Conservation (phyloP, 768 basidiomycete species). For the Mycena galericulata region DNA sequence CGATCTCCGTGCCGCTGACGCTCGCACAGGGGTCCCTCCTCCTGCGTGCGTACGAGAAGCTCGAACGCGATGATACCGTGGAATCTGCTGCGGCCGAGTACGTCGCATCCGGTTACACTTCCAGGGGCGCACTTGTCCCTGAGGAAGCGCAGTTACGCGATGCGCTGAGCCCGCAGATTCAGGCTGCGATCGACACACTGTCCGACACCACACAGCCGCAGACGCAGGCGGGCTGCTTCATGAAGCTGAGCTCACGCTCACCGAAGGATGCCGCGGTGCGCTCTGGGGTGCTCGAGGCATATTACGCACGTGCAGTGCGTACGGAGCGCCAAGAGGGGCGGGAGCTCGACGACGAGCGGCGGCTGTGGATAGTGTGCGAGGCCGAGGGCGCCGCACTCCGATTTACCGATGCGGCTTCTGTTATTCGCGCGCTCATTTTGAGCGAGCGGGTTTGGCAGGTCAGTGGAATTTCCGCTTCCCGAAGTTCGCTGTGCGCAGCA, state of each 20-base stretch:
- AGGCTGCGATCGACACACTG: slow-evolving; percentile 24
- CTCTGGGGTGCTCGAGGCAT: slow-evolving; percentile 31
- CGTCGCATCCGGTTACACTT: neutral
- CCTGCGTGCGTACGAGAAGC: slow-evolving; percentile 24
- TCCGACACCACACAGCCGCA: too few relatives aligned
- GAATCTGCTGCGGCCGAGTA: slow-evolving; percentile 15
- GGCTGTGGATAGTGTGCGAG: slow-evolving; percentile 29
- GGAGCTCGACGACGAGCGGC: slow-evolving; percentile 16
- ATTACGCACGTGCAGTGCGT: slow-evolving; percentile 17
- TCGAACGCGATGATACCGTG: slow-evolving; percentile 11
- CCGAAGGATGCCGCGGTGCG: slow-evolving; percentile 37
- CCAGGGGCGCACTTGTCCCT: neutral
- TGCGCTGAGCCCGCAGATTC: slow-evolving; percentile 10
- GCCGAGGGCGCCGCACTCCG: slow-evolving; percentile 29
- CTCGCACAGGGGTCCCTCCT: slow-evolving; percentile 20
- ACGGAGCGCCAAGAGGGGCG: too few relatives aligned
- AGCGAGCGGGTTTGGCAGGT: slow-evolving; percentile 38
- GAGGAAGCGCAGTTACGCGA: slow-evolving; percentile 16
- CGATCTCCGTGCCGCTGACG: slow-evolving; percentile 25
- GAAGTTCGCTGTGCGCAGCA: neutral
- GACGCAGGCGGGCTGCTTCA: slow-evolving; percentile 23
- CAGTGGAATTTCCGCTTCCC: neutral
- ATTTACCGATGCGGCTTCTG: slow-evolving; percentile 25
- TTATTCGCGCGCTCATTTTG: slow-evolving; percentile 29
- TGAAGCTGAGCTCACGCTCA: slow-evolving; percentile 36